Base-by-base conservation (phyloP, 352 stramenopile genomes). In the Pythium biforme region DNA sequence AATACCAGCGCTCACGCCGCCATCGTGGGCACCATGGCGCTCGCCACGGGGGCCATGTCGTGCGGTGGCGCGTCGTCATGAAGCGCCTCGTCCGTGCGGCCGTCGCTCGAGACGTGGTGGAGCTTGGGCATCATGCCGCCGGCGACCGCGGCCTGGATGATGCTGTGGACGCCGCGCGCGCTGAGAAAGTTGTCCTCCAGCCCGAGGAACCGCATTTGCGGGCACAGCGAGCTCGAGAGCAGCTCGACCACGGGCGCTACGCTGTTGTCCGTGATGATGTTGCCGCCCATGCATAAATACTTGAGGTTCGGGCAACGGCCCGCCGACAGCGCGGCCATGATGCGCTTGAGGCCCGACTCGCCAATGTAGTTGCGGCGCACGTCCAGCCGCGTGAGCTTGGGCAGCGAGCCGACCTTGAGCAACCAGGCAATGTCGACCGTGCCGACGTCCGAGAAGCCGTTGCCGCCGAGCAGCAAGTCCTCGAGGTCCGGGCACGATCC, bases 131-230 rank as follows among this genome's bases (percentile, higher is more conserved):
- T 92, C 83, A 92, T 92, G 20, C 83, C 83, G 3, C 83, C 83
- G 9, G 78, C 78, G 20, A 90, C 79, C 2, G 83, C 83, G 4
- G 81, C 83, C 19, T 89, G 71, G 41, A 92, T 92, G 64, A 92
- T 89, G 62, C 70, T 84, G 56, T 90, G 77, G 33, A 92, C 83
- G 26, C 83, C 83, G 17, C 73, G 74, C 0, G 81, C 78, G 55
- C 79, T 92, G n/a, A 92, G 69, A 63, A 90, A 92, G 62, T 92
- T 92, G 61, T 90, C 81, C 54, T 92, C 83, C 2, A 92, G 72
- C 0, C 83, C 83, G 26, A 92, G 76, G 69, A 92, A 92, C 22
- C 81, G 79, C 76, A 92, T 81, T 58, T 90, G 80, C 22, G 83
- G 83, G 27, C 83, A 92, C 31, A 77, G 62, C 0, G 81, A 72